These are phyloP conservation scores for Agarophyton chilense DNA, from an alignment of 23 red algal genomes.

Conservation along the genomic window DNA sequence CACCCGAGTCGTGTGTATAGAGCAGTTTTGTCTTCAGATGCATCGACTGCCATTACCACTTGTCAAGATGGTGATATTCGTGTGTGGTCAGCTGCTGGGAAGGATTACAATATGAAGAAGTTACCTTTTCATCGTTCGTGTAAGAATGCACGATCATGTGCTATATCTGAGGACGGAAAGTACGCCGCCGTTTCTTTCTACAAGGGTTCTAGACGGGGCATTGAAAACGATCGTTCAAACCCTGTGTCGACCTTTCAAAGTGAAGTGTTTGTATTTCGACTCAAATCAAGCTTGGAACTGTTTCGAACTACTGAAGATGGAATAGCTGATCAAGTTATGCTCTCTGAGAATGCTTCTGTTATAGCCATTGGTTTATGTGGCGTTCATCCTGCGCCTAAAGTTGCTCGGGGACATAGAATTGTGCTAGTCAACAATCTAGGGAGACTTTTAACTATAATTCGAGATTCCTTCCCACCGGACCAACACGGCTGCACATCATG, in stretches of 20 bases:
- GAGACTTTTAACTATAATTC: neutral
- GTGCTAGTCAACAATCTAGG: neutral
- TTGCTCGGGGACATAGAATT: neutral
- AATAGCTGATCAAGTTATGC: slow-evolving; percentile 1
- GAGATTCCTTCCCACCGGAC: slow-evolving; percentile 2
- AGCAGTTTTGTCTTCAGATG: neutral
- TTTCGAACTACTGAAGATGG: neutral
- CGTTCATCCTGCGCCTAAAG: neutral
- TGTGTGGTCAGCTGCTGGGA: neutral
- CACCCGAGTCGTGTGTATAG: neutral
- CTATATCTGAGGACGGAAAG: neutral
- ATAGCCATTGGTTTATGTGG: neutral
- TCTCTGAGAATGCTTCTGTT: neutral
- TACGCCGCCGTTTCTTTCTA: slow-evolving; percentile 22
- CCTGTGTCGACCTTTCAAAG: slow-evolving; percentile 7
- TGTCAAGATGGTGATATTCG: slow-evolving; percentile 1
- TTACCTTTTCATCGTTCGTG: neutral
- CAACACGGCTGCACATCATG: slow-evolving; percentile 14
- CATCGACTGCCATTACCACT: neutral
- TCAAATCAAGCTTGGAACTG: neutral
- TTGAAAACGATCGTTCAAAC: neutral
- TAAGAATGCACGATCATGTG: slow-evolving; percentile 5
- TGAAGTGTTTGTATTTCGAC: neutral
- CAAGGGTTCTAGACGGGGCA: neutral
- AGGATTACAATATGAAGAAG: neutral